Conservation (phyloP, 169 alveolate species). For the Cyclospora cayetanensis region DNA sequence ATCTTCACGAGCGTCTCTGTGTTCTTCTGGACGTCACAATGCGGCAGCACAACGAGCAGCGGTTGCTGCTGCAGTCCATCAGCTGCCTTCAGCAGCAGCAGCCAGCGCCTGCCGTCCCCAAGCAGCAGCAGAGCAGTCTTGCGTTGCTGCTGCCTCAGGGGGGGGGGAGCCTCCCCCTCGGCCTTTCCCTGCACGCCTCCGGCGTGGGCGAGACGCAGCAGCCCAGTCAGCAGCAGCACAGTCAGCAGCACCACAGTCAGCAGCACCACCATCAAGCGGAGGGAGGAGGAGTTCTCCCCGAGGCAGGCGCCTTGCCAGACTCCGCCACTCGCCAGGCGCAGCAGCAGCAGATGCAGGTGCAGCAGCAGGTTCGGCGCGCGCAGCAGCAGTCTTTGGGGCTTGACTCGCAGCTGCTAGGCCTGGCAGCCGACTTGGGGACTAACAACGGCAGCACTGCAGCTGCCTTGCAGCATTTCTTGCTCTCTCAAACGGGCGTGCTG, state of each 20-base stretch:
- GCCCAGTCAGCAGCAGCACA: conserved; percentile 3
- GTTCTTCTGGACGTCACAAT: conserved; percentile 5
- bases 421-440: background rate
- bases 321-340: background rate
- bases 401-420: conserved; percentile 22
- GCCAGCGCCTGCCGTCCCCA: background rate
- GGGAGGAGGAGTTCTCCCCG: background rate
- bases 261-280: too few species aligned
- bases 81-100: conserved; percentile 15
- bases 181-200: background rate
- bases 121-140: conserved; percentile 15
- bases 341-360: background rate
- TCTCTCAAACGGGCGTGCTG: background rate
- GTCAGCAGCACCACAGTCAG: background rate
- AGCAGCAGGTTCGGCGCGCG: background rate
- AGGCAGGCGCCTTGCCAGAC: background rate
- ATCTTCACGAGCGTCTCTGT: conserved; percentile 1
- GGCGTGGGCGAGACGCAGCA: background rate
- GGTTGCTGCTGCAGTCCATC: conserved; percentile 33
- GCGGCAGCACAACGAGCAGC: conserved; percentile 57
- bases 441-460: background rate
- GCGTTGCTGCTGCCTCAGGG: background rate
- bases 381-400: conserved; percentile 6
- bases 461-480: conserved; percentile 10
- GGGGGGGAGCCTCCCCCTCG: background rate